These are phyloP conservation scores for Sporisorium reilianum DNA, from an alignment of 1,284 basidiomycete genomes.

Conservation along the genomic window DNA sequence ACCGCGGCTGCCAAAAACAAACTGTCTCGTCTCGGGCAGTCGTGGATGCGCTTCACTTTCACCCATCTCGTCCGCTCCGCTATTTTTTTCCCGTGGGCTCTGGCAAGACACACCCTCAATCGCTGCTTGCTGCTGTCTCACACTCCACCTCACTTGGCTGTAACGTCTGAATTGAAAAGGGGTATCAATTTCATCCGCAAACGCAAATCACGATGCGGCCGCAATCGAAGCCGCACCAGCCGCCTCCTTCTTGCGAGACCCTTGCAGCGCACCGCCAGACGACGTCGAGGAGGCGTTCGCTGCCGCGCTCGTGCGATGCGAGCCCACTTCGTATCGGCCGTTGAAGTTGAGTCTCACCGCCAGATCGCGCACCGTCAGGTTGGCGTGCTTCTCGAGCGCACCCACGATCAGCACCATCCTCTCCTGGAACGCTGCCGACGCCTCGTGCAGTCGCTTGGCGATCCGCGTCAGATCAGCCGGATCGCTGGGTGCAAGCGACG, in stretches of 20 bases:
- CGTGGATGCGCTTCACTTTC: too few species aligned
- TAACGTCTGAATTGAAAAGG: too few species aligned
- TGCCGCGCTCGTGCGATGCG: conserved; percentile 22
- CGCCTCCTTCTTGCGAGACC: conserved; percentile 22
- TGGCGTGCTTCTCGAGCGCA: conserved; percentile 64
- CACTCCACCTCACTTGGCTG: not conserved
- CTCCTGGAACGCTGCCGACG: conserved; percentile 53
- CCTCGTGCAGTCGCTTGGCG: conserved; percentile 37
- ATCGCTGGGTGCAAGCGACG: conserved; percentile 33
- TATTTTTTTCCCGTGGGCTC: too few species aligned
- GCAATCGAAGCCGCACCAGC: conserved; percentile 11
- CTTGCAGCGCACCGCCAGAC: conserved; percentile 12
- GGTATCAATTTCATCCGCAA: too few species aligned
- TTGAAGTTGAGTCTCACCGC: conserved; percentile 64
- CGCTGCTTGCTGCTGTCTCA: not conserved
- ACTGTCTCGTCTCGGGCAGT: not conserved
- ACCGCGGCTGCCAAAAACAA: not conserved
- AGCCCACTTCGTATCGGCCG: conserved; percentile 47
- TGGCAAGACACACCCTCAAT: not conserved
- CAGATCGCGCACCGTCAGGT: conserved; percentile 61
- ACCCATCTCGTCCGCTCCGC: too few species aligned
- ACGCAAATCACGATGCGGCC: conserved; percentile 25
- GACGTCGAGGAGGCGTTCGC: conserved; percentile 6
- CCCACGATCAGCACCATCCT: conserved; percentile 60
- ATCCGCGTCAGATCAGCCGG: conserved; percentile 35